These are phyloP conservation scores for Geotrichum histeridarum DNA, from an alignment of 1,139 yeast species.

Conservation along the genomic window DNA sequence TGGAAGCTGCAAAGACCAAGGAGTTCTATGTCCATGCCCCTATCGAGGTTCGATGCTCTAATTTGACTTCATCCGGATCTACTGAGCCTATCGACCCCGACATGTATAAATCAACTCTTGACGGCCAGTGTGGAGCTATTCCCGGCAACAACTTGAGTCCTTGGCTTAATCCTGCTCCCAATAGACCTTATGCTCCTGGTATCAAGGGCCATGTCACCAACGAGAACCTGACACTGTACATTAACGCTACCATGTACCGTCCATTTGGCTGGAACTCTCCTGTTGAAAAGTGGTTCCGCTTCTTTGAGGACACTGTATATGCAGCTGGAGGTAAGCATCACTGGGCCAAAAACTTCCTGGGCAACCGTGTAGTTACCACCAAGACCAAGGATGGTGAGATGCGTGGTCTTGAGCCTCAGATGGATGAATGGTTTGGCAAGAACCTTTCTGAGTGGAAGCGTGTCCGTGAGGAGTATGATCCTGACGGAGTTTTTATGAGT, in stretches of 20 bases:
- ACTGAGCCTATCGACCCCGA: slow-evolving; percentile 33
- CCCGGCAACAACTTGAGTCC: slow-evolving; percentile 84
- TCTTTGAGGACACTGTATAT: slow-evolving; percentile 72
- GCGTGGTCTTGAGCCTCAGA: slow-evolving; percentile 70
- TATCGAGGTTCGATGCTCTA: slow-evolving; percentile 88
- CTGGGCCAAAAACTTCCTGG: slow-evolving; percentile 98
- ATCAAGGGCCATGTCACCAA: slow-evolving; percentile 44
- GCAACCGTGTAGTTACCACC: slow-evolving; percentile 35
- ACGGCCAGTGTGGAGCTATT: slow-evolving; percentile 54
- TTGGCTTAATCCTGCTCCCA: slow-evolving; percentile 72
- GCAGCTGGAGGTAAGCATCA: slow-evolving; percentile 91
- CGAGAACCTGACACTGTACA: slow-evolving; percentile 74
- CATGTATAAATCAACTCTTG: slow-evolving; percentile 18
- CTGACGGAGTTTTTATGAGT: slow-evolving; percentile 72
- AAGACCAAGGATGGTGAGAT: slow-evolving; percentile 54
- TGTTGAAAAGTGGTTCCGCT: slow-evolving; percentile 73
- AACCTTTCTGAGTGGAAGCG: slow-evolving; percentile 56
- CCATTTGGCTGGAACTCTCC: slow-evolving; percentile 77
- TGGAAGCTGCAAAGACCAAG: slow-evolving; percentile 53
- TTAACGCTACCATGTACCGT: slow-evolving; percentile 93
- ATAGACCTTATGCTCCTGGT: slow-evolving; percentile 48
- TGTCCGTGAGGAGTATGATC: slow-evolving; percentile 66
- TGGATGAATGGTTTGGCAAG: slow-evolving; percentile 77
- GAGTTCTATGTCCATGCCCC: slow-evolving; percentile 90
- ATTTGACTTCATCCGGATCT: slow-evolving; percentile 49